Conservation (phyloP, 2,329 filamentous ascomycete genomes). For the Dactylellina drechsleri region DNA sequence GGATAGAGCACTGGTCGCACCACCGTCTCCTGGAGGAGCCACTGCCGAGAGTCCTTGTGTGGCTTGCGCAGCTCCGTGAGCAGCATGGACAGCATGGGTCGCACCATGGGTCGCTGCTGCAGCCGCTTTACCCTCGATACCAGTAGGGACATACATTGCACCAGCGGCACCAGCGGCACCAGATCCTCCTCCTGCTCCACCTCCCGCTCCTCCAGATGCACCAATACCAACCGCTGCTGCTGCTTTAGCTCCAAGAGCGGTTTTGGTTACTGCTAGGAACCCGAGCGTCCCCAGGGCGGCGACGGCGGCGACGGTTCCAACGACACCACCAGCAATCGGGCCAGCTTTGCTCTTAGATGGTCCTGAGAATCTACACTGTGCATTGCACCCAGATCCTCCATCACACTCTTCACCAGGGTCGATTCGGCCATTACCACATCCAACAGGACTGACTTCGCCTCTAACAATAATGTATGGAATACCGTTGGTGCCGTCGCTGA, state of each 20-base stretch:
- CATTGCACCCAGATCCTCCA: slow-evolving; percentile 62
- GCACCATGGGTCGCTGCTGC: slow-evolving; percentile 13
- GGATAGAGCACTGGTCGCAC: background rate
- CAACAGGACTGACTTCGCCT: slow-evolving; percentile 62
- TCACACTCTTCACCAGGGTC: slow-evolving; percentile 63
- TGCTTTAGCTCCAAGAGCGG: slow-evolving; percentile 27
- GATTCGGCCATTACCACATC: slow-evolving; percentile 62
- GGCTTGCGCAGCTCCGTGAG: slow-evolving; percentile 38
- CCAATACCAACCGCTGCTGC: slow-evolving; percentile 33
- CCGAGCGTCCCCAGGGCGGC: slow-evolving; percentile 33
- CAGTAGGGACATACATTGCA: slow-evolving; percentile 50
- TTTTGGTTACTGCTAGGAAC: slow-evolving; percentile 40
- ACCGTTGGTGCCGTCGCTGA: slow-evolving; percentile 61
- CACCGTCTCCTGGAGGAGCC: slow-evolving; percentile 34
- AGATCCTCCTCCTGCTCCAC: slow-evolving; percentile 21
- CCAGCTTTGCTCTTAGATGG: slow-evolving; percentile 6
- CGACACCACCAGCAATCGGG: slow-evolving; percentile 24
- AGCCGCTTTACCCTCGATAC: slow-evolving; percentile 42
- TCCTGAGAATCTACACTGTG: slow-evolving; percentile 59
- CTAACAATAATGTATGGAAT: slow-evolving; percentile 64
- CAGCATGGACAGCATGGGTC: slow-evolving; percentile 19
- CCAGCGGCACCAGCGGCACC: slow-evolving; percentile 43
- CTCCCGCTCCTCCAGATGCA: slow-evolving; percentile 19
- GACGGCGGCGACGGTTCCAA: slow-evolving; percentile 22
- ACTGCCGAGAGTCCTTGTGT: slow-evolving; percentile 35